Conservation (phyloP, 768 basidiomycete species). For the Mycena haematopus region DNA sequence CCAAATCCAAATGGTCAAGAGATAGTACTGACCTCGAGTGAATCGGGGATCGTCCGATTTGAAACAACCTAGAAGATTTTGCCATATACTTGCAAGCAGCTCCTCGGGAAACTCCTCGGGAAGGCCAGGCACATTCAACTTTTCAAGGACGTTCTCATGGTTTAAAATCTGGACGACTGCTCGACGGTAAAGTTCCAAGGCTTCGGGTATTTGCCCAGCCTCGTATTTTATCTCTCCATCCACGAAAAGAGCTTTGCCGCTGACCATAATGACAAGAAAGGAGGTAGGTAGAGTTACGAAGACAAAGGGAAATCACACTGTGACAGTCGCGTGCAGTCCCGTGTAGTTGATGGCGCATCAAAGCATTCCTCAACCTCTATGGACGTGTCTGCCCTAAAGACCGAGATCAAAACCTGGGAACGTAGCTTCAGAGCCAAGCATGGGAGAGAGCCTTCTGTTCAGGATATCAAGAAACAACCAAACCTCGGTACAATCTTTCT, state of each 20-base stretch:
- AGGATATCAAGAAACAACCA: slow-evolving; percentile 72
- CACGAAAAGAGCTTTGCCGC: background rate
- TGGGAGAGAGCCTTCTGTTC: slow-evolving; percentile 64
- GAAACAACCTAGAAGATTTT: slow-evolving; percentile 38
- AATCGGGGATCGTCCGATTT: background rate
- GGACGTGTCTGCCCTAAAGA: slow-evolving; percentile 55
- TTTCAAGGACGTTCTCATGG: slow-evolving; percentile 35
- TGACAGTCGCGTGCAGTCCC: no score
- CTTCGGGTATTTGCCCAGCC: slow-evolving; percentile 16
- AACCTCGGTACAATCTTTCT: slow-evolving; percentile 59
- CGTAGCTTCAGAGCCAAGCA: slow-evolving; percentile 64
- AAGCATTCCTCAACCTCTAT: no score
- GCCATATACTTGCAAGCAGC: slow-evolving; percentile 35
- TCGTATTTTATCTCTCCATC: background rate
- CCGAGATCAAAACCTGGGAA: slow-evolving; percentile 83
- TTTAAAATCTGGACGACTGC: slow-evolving; percentile 38
- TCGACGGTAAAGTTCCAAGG: slow-evolving; percentile 38
- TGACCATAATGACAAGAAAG: background rate
- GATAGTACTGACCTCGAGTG: slow-evolving; percentile 16
- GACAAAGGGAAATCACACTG: no score
- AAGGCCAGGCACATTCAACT: slow-evolving; percentile 20
- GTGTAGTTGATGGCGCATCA: no score
- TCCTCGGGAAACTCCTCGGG: slow-evolving; percentile 34
- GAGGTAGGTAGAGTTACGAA: no score
- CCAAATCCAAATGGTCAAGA: slow-evolving; percentile 31